A percentile compares a stretch with the other conserved stretches of the same genome.
Conservation (phyloP, 768 basidiomycete species). For the Agaricus bisporus region DNA sequence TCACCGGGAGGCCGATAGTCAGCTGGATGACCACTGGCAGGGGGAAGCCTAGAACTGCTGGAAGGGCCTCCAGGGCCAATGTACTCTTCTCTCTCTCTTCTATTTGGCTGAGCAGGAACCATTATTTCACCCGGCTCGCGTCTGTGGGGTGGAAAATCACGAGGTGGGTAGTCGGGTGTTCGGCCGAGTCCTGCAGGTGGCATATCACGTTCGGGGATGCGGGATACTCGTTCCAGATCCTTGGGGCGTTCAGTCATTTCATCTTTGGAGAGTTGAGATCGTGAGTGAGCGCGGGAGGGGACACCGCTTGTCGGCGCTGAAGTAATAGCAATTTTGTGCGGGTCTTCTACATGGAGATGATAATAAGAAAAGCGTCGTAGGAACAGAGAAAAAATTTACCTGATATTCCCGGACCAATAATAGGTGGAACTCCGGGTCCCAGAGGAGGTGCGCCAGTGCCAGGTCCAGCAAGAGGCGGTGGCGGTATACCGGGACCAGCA, state of each 20-base stretch:
- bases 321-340: slow-evolving; percentile 8
- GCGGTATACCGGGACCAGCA: slow-evolving; percentile 6
- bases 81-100: slow-evolving; percentile 8
- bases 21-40: not conserved
- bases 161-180: slow-evolving; percentile 4
- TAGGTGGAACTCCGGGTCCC: slow-evolving; percentile 6
- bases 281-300: slow-evolving; percentile 8
- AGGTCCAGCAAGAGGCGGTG: slow-evolving; percentile 5
- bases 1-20: slow-evolving; percentile 5
- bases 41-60: slow-evolving; percentile 2
- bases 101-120: not conserved
- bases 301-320: slow-evolving; percentile 8
- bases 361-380: not conserved
- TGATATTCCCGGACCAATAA: slow-evolving; percentile 5
- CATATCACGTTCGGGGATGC: slow-evolving; percentile 7
- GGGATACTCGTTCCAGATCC: slow-evolving; percentile 2
- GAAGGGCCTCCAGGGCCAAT: not conserved
- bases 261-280: slow-evolving; percentile 5
- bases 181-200: slow-evolving; percentile 4
- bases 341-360: not conserved
- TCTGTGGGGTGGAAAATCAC: slow-evolving; percentile 7
- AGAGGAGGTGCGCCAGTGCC: slow-evolving; percentile 9
- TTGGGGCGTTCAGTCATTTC: slow-evolving; percentile 4
- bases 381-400: not conserved
- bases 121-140: slow-evolving; percentile 9